Base-by-base conservation (phyloP, 106 monocot genomes). In the Dendrobium chrysotoxum region DNA sequence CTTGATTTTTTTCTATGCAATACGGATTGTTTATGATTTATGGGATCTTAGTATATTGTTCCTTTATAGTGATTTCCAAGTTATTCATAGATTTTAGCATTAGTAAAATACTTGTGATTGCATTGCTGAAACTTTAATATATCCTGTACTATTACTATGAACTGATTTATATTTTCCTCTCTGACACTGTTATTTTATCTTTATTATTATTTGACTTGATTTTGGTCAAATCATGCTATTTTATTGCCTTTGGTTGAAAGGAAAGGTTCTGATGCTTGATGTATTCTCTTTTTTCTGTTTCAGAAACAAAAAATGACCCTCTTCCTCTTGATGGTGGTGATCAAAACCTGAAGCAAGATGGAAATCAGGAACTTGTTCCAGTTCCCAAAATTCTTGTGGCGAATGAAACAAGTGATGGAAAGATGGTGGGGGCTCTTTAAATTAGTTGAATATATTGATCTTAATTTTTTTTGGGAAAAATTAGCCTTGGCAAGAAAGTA, bases 351-450 rank as follows among this genome's bases (percentile, higher is more conserved):
- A 78, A 66, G 40, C 47, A 82, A 78, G 86, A 88, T 72, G 88
- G 75, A 53, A 87, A 77, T 21, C 55, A 83, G 75, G 86, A 85
- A 71, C n/a, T 9, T 10, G 26, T 53, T 72, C 77, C 78, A 53
- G 40, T 68, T 10, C 88, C 90, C 55, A 90, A 84, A 84, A 74
- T 73, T 40, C 85, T 88, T 83, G 77, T 83, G 58, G 74, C 28
- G 15, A 86, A 84, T 81, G 86, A 88, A 76, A 76, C 78, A 70
- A 81, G 40, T 85, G 90, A 92, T 81, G 88, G 88, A 50, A 90
- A 81, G 30, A 85, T 70, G 80, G 92, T 91, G 82, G 72, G 81
- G 72, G 81, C 77, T 74, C 4, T 17, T 47, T 76, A 46, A 12
- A 28, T 41, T 70, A 70, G 31, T 35, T 70, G 13, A 5, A 20